Evolutionary conservation across 805 yeast species (phyloP), one percentile per base, ranked within the genome.

Genomic region (Schwanniomyces yamadae): DNA sequence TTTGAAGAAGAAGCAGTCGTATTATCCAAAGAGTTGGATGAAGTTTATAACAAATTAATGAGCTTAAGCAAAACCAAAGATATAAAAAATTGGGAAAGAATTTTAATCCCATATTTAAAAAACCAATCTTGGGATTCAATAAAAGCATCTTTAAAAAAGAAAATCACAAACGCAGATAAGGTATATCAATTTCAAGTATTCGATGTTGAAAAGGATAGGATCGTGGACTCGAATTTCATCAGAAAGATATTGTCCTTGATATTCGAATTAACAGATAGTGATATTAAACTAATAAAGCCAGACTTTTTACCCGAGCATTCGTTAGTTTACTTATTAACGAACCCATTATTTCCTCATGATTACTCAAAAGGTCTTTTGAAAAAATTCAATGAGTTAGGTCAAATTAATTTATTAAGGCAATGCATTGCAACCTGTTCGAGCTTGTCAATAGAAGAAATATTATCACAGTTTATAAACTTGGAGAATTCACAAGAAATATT

Each of bases 391-490:
- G 41, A 46, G 3, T 33, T 49, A 19, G 60, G 73, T 8, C 69
- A 74, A 40, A 81, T 87, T 23, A 75, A 84, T 41, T 69, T 89
- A 39, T 71, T 83, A 57, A 78, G 88, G 60, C 95, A 85, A 57
- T 91, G 95, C 1, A 75, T 88, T 33, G 84, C 82, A 10, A 81
- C 93, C 1, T 84, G 93, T 41, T 82, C 85, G 5, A 79, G 80
- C 37, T 61, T 89, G 25, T 72, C 84, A 6, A 69, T 84, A 31
- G 57, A 58, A 4, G 95, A 85, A 40, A 66, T 90, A 17, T 62
- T 86, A 25, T 55, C 59, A 6, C 88, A 84, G 39, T 66, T 89
- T 33, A 66, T 78, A 38, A 60, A 48, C 33, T 35, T 67, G 10
- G 65, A 70, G 9, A 77, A 74, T 18, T 77, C 77, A 45, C 81